Evolutionary conservation across 768 basidiomycete genomes (phyloP).

Genomic region (Cystofilobasidium bisporidii): DNA sequence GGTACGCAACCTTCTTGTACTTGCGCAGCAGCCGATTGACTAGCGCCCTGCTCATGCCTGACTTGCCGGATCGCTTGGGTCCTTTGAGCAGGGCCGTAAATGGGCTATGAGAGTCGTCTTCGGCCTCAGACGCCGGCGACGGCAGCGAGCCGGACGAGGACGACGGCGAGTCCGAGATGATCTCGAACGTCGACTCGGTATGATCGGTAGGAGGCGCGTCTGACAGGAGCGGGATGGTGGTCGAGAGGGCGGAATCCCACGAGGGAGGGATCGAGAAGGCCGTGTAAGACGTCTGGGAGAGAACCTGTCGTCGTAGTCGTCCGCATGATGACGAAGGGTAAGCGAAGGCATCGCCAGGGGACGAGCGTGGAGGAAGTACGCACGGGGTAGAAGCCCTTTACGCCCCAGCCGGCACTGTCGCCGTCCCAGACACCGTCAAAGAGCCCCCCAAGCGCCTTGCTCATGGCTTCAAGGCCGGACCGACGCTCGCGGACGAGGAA

Average conservation of each 20-base stretch:
- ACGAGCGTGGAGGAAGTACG: slow-evolving; percentile 42
- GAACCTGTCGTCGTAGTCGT: too few relatives aligned
- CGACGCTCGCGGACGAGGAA: slow-evolving; percentile 21
- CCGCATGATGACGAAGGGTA: too few relatives aligned
- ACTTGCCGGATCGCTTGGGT: slow-evolving; percentile 80
- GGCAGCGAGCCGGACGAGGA: slow-evolving; percentile 32
- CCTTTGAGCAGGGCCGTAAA: slow-evolving; percentile 65
- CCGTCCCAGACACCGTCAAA: slow-evolving; percentile 25
- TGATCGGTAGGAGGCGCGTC: slow-evolving; percentile 35
- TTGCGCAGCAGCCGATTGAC: slow-evolving; percentile 61
- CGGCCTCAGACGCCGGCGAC: slow-evolving; percentile 21
- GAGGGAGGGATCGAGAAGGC: slow-evolving; percentile 38
- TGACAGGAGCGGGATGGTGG: slow-evolving; percentile 30
- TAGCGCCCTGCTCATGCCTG: slow-evolving; percentile 67
- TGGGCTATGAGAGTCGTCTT: slow-evolving; percentile 30
- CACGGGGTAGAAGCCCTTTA: slow-evolving; percentile 45
- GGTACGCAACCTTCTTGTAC: slow-evolving; percentile 71
- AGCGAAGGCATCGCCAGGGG: too few relatives aligned
- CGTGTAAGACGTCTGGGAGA: slow-evolving; percentile 1
- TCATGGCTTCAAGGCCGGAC: slow-evolving; percentile 23
- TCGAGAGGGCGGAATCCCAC: slow-evolving; percentile 40
- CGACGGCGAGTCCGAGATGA: slow-evolving; percentile 38
- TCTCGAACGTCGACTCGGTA: slow-evolving; percentile 35
- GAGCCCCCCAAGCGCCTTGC: slow-evolving; percentile 8
- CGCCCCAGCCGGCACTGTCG: slow-evolving; percentile 25